A percentile compares a stretch with the other conserved stretches of the same genome.
Evolutionary conservation across 2,329 filamentous ascomycete genomes (phyloP).

Genomic region (Fusarium robinianum): DNA sequence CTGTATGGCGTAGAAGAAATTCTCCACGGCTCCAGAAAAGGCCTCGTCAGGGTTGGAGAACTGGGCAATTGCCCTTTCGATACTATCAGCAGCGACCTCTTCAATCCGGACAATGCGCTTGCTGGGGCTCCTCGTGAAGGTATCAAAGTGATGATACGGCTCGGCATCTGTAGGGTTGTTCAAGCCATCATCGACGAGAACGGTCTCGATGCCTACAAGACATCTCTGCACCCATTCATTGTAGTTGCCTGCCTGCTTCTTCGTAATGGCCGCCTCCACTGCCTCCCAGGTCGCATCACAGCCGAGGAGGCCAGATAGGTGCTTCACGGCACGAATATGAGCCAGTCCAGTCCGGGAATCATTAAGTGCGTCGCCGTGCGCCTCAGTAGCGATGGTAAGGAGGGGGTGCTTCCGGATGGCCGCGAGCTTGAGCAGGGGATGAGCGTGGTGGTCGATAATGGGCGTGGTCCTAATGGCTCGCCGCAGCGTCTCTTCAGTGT

Average conservation of each 20-base stretch:
- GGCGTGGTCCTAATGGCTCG: constrained; percentile 58
- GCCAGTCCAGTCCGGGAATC: constrained; percentile 66
- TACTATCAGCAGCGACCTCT: constrained; percentile 66
- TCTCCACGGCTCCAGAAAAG: constrained; percentile 42
- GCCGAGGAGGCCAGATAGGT: constrained; percentile 67
- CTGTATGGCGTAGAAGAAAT: constrained; percentile 52
- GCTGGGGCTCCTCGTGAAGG: constrained; percentile 65
- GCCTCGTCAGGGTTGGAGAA: constrained; percentile 35
- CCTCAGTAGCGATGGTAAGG: constrained; percentile 72
- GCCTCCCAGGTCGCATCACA: constrained; percentile 66
- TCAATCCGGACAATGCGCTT: constrained; percentile 81
- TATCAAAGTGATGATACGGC: constrained; percentile 66
- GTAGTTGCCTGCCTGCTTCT: constrained; percentile 50
- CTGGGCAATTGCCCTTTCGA: constrained; percentile 51
- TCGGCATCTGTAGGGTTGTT: constrained; percentile 59
- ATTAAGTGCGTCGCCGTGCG: constrained; percentile 67
- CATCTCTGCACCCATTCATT: constrained; percentile 65
- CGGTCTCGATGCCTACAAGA: constrained; percentile 70
- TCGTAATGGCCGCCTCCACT: constrained; percentile 51
- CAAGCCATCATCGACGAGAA: constrained; percentile 80
- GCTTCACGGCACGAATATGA: constrained; percentile 70
- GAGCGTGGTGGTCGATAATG: constrained; percentile 75
- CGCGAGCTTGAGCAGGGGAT: constrained; percentile 64
- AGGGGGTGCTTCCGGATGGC: constrained; percentile 53
- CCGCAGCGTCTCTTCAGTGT: constrained; percentile 35